Evolutionary conservation across 2,329 filamentous ascomycete genomes (phyloP).

Genomic region (Fusarium tricinctum): DNA sequence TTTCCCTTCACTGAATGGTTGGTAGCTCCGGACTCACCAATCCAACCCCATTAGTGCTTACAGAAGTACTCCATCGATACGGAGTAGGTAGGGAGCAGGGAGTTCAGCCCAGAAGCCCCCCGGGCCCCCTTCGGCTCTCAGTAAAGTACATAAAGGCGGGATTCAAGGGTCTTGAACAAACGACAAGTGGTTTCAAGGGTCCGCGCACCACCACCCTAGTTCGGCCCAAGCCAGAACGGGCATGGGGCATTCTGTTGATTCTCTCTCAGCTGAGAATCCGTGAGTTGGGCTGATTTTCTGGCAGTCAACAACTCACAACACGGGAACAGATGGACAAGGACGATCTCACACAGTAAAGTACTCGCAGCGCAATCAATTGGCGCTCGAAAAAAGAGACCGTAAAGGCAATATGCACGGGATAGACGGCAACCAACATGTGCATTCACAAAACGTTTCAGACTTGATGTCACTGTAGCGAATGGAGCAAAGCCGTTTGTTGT

Average conservation of each 20-base stretch:
- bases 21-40: slow-evolving; percentile 10
- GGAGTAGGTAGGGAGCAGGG: neutral
- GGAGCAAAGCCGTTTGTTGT: slow-evolving; percentile 10
- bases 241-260: slow-evolving; percentile 17
- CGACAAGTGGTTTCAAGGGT: slow-evolving; percentile 29
- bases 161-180: slow-evolving; percentile 30
- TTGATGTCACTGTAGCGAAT: slow-evolving; percentile 13
- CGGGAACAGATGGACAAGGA: neutral
- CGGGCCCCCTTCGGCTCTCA: slow-evolving; percentile 10
- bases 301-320: neutral
- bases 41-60: slow-evolving; percentile 26
- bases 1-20: slow-evolving; percentile 2
- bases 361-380: neutral
- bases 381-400: neutral
- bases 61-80: slow-evolving; percentile 14
- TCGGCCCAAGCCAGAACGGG: slow-evolving; percentile 21
- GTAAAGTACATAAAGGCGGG: slow-evolving; percentile 17
- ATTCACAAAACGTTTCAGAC: slow-evolving; percentile 22
- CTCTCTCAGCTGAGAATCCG: slow-evolving; percentile 29
- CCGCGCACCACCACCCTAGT: slow-evolving; percentile 17
- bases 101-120: neutral
- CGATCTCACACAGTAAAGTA: neutral
- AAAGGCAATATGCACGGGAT: neutral
- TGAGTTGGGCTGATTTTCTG: slow-evolving; percentile 19
- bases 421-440: slow-evolving; percentile 3